Base-by-base conservation (phyloP, 2,329 filamentous ascomycete species). In the Trichoderma hamatum region DNA sequence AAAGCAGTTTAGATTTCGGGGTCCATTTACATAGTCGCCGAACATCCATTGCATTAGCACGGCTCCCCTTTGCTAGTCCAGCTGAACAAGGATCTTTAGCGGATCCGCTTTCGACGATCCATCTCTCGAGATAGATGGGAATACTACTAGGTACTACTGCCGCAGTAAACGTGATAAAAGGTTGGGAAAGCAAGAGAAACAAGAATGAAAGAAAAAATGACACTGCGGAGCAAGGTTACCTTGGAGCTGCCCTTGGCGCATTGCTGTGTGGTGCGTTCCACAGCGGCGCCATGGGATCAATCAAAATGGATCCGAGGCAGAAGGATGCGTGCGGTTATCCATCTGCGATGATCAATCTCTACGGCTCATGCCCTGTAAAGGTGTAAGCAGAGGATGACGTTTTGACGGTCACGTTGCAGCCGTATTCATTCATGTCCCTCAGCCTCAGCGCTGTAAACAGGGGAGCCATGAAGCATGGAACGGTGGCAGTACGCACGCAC, bases 11-110 rank as follows among this genome's bases (percentile, higher is more conserved):
- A 55, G 62, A 65, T 65, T 46, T 66, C 63, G 63, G 63, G 63
- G 52, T 66, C 54, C 63, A 66, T 58, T 65, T 39, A 10, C 63
- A 24, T 28, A 58, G 28, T 66, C 63, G 63, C 63, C 63, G 63
- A 66, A 58, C 54, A 56, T 9, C 21, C 24, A 19, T 28, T 43
- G 34, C 21, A 34, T 30, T 28, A 58, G 26, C 21, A 28, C 1
- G 62, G 24, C 62, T 56, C 39, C 19, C 51, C 46, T 34, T 55
- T 56, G 62, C 52, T 49, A 49, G 52, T 19, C 52, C 49, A n/a
- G 39, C 63, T 21, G 28, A 34, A 49, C 39, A 19, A 54, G 21
- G 32, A 43, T 26, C 28, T n/a, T 24, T 36, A 1, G 63, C 63
- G 63, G 52, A 49, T 66, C 63, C 63, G 63, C 52, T 55, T 43